Evolutionary conservation across 2,329 filamentous ascomycete genomes (phyloP).

Genomic region (Metarhizium sp.): DNA sequence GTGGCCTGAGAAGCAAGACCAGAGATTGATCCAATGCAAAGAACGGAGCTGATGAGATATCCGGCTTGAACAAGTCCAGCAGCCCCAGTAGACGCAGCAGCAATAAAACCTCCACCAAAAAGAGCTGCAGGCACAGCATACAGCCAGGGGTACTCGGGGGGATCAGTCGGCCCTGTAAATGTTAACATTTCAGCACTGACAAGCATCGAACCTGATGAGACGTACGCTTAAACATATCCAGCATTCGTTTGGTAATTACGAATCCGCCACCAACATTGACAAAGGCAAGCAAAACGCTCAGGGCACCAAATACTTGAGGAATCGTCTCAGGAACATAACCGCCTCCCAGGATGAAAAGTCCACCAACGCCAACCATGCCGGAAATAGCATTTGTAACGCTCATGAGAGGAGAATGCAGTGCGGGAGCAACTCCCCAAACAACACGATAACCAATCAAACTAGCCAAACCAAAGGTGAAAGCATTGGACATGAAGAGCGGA

Average conservation of each 20-base stretch:
- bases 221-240: constrained; percentile 78
- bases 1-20: constrained; percentile 75
- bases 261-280: constrained; percentile 86
- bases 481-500: constrained; percentile 79
- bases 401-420: constrained; percentile 83
- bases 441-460: constrained; percentile 81
- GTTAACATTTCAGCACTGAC: not conserved
- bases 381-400: constrained; percentile 90
- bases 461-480: constrained; percentile 75
- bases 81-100: constrained; percentile 70
- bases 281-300: constrained; percentile 76
- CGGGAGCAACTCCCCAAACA: constrained; percentile 78
- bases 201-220: not conserved
- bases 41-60: constrained; percentile 73
- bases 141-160: constrained; percentile 80
- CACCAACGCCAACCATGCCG: constrained; percentile 82
- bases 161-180: constrained; percentile 60
- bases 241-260: constrained; percentile 85
- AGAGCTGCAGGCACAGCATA: constrained; percentile 69
- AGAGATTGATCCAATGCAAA: constrained; percentile 79
- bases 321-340: constrained; percentile 69
- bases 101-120: constrained; percentile 74
- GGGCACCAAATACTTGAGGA: constrained; percentile 67
- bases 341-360: constrained; percentile 81
- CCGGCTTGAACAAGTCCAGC: constrained; percentile 80